phyloP scores from a whole-genome alignment of 148 eudicot genomes.

The Silene uniflora region DNA sequence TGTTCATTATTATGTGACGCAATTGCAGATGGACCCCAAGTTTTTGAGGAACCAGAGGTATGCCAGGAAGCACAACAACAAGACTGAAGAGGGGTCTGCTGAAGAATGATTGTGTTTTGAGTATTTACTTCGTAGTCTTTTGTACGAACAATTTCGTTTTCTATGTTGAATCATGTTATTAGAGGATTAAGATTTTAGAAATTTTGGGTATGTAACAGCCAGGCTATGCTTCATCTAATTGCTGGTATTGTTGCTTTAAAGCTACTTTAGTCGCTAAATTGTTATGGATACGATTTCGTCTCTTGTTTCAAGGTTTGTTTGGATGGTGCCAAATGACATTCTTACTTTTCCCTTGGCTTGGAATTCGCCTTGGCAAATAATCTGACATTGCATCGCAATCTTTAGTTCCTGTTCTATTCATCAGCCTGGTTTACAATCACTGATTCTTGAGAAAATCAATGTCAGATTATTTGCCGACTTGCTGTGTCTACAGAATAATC shows the following conservation, averaged over 20 bases:
- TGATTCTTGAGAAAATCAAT: no score
- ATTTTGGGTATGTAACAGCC: not conserved
- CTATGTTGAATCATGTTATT: constrained; percentile 15
- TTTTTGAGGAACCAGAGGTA: constrained; percentile 95
- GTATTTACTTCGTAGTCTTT: not conserved
- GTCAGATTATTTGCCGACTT: no score
- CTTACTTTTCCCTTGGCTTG: not conserved
- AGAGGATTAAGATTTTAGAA: not conserved
- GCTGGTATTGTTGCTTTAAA: not conserved
- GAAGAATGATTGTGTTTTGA: constrained; percentile 26
- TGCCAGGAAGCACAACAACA: constrained; percentile 91
- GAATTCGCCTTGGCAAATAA: no score
- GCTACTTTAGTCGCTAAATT: not conserved
- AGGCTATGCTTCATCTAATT: not conserved
- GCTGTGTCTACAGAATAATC: no score
- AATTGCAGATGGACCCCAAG: constrained; percentile 77
- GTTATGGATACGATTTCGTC: not conserved
- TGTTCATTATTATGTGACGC: not conserved
- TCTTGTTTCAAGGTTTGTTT: not conserved
- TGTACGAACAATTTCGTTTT: constrained; percentile 14
- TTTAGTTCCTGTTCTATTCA: no score
- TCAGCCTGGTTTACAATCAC: no score
- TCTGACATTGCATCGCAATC: no score
- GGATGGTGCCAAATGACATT: not conserved
- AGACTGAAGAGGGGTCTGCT: constrained; percentile 40